Percentiles rank a stretch among this genome's conserved stretches.
phyloP scores from a whole-genome alignment of 2,329 filamentous ascomycete species.

The Penicillium sp. region DNA sequence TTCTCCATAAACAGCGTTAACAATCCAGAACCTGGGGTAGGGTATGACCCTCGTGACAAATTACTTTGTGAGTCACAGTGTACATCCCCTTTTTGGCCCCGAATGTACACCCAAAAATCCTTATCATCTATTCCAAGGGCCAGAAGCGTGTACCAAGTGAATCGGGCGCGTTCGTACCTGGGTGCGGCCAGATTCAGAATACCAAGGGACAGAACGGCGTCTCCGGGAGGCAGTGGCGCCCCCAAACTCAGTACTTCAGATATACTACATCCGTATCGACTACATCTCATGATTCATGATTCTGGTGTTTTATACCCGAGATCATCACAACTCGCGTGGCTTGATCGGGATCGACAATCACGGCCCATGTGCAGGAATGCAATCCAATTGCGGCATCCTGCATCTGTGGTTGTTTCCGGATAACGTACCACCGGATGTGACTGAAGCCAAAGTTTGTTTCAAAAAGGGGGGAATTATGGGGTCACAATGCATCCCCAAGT shows the following conservation, averaged over 20 bases:
- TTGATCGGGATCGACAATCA: conserved; percentile 15
- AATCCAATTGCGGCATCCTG: conserved; percentile 2
- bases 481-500: not conserved
- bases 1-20: not conserved
- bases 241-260: not conserved
- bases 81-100: not conserved
- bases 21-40: not conserved
- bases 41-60: not conserved
- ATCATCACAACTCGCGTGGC: conserved; percentile 17
- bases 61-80: not conserved
- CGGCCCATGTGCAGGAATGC: conserved; percentile 16
- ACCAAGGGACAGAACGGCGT: not conserved
- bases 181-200: not conserved
- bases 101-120: not conserved
- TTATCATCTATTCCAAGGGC: not conserved
- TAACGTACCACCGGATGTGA: conserved; percentile 8
- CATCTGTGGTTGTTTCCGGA: conserved; percentile 20
- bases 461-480: not conserved
- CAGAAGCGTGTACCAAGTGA: not conserved
- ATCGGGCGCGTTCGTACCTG: not conserved
- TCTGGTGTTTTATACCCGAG: not conserved
- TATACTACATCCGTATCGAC: not conserved
- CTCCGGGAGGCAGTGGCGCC: conserved; percentile 7
- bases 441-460: conserved; percentile 13
- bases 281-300: not conserved